Evolutionary conservation across 495 filamentous ascomycete species (phyloP), one percentile per base, ranked within the genome.

Genomic region (Rhypophila decipiens): DNA sequence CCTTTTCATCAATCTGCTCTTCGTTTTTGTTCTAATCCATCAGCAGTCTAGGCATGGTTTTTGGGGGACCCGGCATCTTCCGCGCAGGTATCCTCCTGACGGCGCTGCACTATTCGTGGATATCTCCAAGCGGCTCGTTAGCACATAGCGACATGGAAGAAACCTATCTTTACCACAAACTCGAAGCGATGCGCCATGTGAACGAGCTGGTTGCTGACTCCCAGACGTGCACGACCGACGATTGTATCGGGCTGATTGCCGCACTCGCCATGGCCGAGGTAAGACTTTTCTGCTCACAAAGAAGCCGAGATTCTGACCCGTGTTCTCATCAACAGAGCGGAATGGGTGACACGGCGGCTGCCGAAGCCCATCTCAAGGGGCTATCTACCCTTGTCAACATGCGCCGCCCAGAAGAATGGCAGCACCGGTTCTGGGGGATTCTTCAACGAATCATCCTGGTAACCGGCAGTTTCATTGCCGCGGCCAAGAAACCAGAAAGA

Each of bases 261-360:
- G 53, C 48, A 1, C 39, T 59, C 24, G 59, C 59, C 9, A 23
- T 62, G 23, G 53, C 55, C n/a, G 59, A 62, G 50, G 59, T 58
- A 27, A 5, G 24, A 20, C 0, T 24, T 43, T 40, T 20, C 13
- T n/a, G 19, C n/a, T n/a, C n/a, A n/a, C n/a, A n/a, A 23, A 24
- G 2, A 35, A 10, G 21, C 39, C 10, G 2, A 24, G 3, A 22
- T 7, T 10, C 27, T 19, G 37, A 17, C 7, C 8, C n/a, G n/a
- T n/a, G n/a, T n/a, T n/a, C n/a, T n/a, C 20, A 7, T 10, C 11
- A 15, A 15, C 20, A 56, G 53, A 47, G 47, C 24, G 50, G 53
- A 1, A 56, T 60, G 48, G 57, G 57, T 5, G 45, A 60, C 33
- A 20, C 38, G 18, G 40, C 15, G 2, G 57, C 57, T 4, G 53